Evolutionary conservation across 148 eudicot species (phyloP), one percentile per base, ranked within the genome.

Genomic region (Nepenthes mirabilis): DNA sequence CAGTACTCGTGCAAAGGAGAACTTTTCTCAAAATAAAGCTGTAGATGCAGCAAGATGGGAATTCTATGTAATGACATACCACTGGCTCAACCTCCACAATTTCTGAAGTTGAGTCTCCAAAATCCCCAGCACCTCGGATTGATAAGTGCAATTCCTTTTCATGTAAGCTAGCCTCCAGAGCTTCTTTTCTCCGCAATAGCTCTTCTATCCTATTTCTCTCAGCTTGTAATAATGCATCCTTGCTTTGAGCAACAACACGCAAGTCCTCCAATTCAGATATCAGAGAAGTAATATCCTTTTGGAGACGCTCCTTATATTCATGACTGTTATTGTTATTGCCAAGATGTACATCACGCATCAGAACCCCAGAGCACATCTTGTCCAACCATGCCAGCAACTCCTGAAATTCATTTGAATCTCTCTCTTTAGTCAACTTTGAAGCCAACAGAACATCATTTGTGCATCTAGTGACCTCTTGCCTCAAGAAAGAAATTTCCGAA

Each of bases 391-490:
- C 64, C 73, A 86, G 59, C 35, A 93, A 68, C 37, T 89, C 91
- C 47, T 45, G 65, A 66, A 88, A 70, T 74, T 89, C 99, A 63
- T 75, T 72, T 61, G 78, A 75, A 75, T 65, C 77, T 72, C 71
- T 80, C 64, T 82, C 82, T 62, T 77, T 82, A 57, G 67, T 73
- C 80, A 74, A 77, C 77, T 93, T 86, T 45, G 96, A 74, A 45
- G 89, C 85, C 69, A 75, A 74, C 64, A 93, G 74, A 64, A 75
- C 87, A 74, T 93, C 99, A 73, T 78, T 86, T 43, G 96, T 86
- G 80, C 91, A 86, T 64, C 89, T 72, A 14, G 99, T 89, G 55
- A 89, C 89, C 81, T 93, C 96, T 69, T 89, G 95, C 82, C 99
- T 83, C 67, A 93, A 70, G 61, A 93, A 93, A 52, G 96, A 93